Conservation (phyloP, 208 protist genomes). For the Wallacemonas rigidus region DNA sequence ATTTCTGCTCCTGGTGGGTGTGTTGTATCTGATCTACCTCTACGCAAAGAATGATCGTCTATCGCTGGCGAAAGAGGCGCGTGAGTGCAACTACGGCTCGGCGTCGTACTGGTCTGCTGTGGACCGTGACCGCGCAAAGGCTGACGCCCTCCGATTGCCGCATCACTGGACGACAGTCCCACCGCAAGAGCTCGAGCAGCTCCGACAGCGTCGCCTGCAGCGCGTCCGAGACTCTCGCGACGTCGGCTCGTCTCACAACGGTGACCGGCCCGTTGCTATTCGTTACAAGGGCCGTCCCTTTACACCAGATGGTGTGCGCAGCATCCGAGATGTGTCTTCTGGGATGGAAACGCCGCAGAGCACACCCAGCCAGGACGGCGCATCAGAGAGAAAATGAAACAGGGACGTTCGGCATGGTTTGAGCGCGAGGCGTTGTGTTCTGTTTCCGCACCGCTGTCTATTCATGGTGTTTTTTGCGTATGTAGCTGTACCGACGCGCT, state of each 20-base stretch:
- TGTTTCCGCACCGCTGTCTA: no score
- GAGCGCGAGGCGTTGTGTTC: no score
- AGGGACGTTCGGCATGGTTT: background rate
- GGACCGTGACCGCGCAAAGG: slow-evolving; percentile 6
- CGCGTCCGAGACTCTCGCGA: background rate
- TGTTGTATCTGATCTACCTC: slow-evolving; percentile 34
- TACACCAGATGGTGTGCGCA: background rate
- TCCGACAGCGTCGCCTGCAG: background rate
- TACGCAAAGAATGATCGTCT: slow-evolving; percentile 12
- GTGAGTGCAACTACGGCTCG: slow-evolving; percentile 17
- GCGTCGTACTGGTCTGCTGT: background rate
- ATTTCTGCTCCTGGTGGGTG: slow-evolving; percentile 31
- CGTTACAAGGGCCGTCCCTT: background rate
- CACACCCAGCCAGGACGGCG: background rate
- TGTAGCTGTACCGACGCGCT: no score
- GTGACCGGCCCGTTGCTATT: background rate
- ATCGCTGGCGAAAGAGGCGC: background rate
- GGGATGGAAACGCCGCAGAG: background rate
- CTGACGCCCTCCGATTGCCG: background rate
- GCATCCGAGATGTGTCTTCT: background rate
- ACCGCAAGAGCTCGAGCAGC: background rate
- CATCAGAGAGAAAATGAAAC: background rate
- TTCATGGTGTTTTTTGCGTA: no score
- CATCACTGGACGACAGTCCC: no score
- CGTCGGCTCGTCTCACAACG: background rate